Percentiles rank a stretch among this genome's conserved stretches.
These are phyloP conservation scores for Rhizopus delemar DNA, from an alignment of 371 early-diverging fungal genomes.

Conservation along the genomic window DNA sequence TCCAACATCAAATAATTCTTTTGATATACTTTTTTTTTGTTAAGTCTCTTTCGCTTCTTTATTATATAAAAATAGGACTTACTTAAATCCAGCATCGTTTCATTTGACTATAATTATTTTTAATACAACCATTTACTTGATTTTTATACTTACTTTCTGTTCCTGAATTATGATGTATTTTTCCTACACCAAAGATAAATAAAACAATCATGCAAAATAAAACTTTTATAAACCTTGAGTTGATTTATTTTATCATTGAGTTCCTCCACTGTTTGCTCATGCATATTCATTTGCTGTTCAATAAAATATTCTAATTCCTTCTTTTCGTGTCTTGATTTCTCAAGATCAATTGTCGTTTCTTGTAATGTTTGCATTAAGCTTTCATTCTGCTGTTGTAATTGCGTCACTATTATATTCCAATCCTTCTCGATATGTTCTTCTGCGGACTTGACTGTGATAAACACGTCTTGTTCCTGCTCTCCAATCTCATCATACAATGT, in stretches of 20 bases:
- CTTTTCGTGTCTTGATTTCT: slow-evolving; percentile 23
- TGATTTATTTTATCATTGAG: background rate
- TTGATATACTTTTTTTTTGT: slow-evolving; percentile 17
- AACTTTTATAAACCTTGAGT: background rate
- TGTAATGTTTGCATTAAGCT: slow-evolving; percentile 18
- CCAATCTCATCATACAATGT: slow-evolving; percentile 30
- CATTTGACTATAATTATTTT: background rate
- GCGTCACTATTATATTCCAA: slow-evolving; percentile 18
- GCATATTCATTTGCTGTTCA: slow-evolving; percentile 20
- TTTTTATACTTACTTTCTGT: too few species aligned
- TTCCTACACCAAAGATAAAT: background rate
- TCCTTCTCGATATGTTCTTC: slow-evolving; percentile 8
- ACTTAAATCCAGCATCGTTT: slow-evolving; percentile 6
- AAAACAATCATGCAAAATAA: background rate
- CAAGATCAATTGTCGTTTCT: slow-evolving; percentile 15
- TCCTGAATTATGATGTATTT: too few species aligned
- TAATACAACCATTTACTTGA: too few species aligned
- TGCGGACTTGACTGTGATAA: slow-evolving; percentile 9
- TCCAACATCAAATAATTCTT: slow-evolving; percentile 19
- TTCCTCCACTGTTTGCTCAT: background rate
- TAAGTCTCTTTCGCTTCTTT: background rate
- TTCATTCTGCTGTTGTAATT: slow-evolving; percentile 21
- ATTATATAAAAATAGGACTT: background rate
- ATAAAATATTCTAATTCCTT: slow-evolving; percentile 19
- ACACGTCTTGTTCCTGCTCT: slow-evolving; percentile 13